Conservation (phyloP, 1,139 yeast species). For the Diutina scorzettiae region DNA sequence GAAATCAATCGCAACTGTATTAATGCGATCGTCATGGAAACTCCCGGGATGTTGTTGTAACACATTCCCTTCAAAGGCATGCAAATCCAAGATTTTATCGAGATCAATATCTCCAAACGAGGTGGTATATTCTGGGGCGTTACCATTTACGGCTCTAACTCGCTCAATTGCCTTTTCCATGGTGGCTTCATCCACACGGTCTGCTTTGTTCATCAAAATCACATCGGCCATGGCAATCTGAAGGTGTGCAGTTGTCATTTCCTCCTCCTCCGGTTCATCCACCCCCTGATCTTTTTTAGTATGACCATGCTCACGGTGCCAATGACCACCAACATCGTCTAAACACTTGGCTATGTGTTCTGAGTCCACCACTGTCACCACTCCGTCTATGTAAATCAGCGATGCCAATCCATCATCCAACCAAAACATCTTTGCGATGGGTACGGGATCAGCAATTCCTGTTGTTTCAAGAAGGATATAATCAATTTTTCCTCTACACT, state of each 20-base stretch:
- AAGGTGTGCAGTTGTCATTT: slow-evolving; percentile 69
- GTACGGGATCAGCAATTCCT: slow-evolving; percentile 97
- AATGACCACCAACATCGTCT: slow-evolving; percentile 62
- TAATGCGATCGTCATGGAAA: slow-evolving; percentile 42
- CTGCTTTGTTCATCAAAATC: slow-evolving; percentile 67
- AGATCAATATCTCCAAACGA: slow-evolving; percentile 58
- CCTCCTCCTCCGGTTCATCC: slow-evolving; percentile 25
- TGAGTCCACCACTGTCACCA: slow-evolving; percentile 82
- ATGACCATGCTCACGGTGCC: slow-evolving; percentile 34
- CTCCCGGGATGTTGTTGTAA: slow-evolving; percentile 7
- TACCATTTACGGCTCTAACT: slow-evolving; percentile 48
- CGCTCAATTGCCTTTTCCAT: slow-evolving; percentile 19
- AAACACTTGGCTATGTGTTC: slow-evolving; percentile 55
- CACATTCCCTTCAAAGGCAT: slow-evolving; percentile 52
- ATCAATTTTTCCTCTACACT: slow-evolving; percentile 66
- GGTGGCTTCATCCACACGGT: slow-evolving; percentile 21
- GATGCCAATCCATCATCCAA: slow-evolving; percentile 80
- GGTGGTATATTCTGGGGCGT: slow-evolving; percentile 59
- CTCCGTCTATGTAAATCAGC: slow-evolving; percentile 82
- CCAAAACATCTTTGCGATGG: slow-evolving; percentile 97
- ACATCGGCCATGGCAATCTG: slow-evolving; percentile 89
- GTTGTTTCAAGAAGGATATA: slow-evolving; percentile 87
- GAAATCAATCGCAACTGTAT: slow-evolving; percentile 49
- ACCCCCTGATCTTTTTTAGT: slow-evolving; percentile 15
- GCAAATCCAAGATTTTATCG: slow-evolving; percentile 56